Percentiles rank a stretch among this genome's conserved stretches.
These are phyloP conservation scores for Pestalotiopsis fici DNA, from an alignment of 2,329 filamentous ascomycete genomes.

Conservation along the genomic window DNA sequence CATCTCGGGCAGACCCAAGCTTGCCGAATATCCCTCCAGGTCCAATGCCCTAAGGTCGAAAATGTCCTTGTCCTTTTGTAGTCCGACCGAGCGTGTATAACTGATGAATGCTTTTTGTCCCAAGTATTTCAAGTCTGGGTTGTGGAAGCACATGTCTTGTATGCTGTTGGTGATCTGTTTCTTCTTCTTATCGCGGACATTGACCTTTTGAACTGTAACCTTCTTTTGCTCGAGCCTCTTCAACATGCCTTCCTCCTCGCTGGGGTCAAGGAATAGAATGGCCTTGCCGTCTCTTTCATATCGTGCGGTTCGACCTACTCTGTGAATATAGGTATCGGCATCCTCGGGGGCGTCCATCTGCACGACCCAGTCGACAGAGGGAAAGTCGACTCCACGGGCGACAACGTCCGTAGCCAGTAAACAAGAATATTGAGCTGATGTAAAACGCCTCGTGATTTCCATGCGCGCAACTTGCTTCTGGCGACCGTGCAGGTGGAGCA, in stretches of 20 bases:
- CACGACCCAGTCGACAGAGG: constrained; percentile 97
- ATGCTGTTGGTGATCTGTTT: constrained; percentile 81
- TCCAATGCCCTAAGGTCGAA: constrained; percentile 85
- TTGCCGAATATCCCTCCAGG: constrained; percentile 82
- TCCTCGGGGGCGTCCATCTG: constrained; percentile 97
- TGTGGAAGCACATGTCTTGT: constrained; percentile 95
- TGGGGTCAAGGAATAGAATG: constrained; percentile 88
- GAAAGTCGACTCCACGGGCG: constrained; percentile 92
- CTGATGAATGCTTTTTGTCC: constrained; percentile 95
- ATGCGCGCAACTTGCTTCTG: constrained; percentile 90
- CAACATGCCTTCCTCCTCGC: constrained; percentile 90
- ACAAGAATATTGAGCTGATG: constrained; percentile 78
- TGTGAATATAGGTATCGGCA: constrained; percentile 95
- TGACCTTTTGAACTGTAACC: constrained; percentile 84
- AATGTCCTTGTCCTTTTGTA: constrained; percentile 89
- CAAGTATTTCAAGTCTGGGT: constrained; percentile 89
- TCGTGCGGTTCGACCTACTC: constrained; percentile 90
- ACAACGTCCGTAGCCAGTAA: constrained; percentile 96
- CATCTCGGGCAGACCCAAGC: constrained; percentile 84
- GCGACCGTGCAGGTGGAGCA: constrained; percentile 89
- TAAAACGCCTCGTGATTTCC: constrained; percentile 85
- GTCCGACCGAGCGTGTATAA: constrained; percentile 80
- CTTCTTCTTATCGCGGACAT: constrained; percentile 87
- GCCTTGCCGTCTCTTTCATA: constrained; percentile 87
- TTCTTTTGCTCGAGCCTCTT: constrained; percentile 84